Percentiles rank a stretch among this genome's conserved stretches.
These are phyloP conservation scores for Musa beccarii DNA, from an alignment of 176 grass and related monocot genomes.

Conservation along the genomic window DNA sequence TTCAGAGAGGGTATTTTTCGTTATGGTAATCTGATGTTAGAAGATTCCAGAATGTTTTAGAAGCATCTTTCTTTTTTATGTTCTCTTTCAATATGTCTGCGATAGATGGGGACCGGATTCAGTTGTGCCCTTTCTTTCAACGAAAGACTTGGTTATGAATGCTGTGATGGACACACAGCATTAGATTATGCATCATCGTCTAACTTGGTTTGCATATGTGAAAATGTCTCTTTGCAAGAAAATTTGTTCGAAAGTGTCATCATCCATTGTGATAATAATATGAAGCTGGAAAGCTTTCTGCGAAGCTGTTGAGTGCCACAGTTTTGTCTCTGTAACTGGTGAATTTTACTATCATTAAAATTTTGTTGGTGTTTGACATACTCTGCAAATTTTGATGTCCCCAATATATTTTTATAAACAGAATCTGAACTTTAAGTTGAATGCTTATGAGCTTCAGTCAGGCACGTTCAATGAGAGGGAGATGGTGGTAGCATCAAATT, in stretches of 20 bases:
- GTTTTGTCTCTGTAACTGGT: not conserved
- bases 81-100: no score
- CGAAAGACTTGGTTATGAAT: no score
- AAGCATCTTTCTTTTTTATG: no score
- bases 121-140: no score
- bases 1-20: no score
- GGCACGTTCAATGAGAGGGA: not conserved
- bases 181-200: not conserved
- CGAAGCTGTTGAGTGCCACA: not conserved
- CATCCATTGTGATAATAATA: no score
- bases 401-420: not conserved
- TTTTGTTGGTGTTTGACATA: no score
- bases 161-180: not conserved
- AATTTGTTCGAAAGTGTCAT: not conserved
- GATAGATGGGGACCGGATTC: no score
- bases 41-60: no score
- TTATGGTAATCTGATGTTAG: no score
- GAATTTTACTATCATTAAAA: not conserved
- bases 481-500: slow-evolving; percentile 2
- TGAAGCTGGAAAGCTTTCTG: no score
- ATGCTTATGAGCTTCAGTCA: slow-evolving; percentile 25
- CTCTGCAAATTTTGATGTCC: no score
- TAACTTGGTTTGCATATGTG: not conserved
- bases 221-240: not conserved
- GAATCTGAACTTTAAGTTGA: slow-evolving; percentile 19